Conservation (phyloP, 148 eudicot species). For the Polygonum aviculare region DNA sequence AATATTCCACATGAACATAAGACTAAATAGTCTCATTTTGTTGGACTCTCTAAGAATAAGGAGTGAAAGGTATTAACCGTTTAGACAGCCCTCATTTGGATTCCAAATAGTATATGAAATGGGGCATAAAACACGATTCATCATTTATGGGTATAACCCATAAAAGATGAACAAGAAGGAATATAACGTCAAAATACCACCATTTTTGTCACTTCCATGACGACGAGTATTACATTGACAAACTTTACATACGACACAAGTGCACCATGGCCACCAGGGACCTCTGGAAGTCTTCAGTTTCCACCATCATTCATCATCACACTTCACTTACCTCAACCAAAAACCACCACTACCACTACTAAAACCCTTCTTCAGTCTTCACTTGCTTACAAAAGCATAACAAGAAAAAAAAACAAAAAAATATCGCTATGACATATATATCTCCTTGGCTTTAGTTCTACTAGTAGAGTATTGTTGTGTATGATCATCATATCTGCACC, state of each 20-base stretch:
- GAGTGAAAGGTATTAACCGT: too few relatives aligned
- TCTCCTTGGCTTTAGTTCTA: neutral
- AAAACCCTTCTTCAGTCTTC: neutral
- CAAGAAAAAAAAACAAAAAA: neutral
- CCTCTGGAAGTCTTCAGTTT: neutral
- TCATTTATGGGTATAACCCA: too few relatives aligned
- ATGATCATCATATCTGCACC: neutral
- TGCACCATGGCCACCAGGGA: neutral
- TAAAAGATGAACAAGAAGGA: neutral
- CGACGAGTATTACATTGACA: neutral
- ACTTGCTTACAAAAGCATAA: constrained; percentile 1
- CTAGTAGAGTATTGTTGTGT: neutral
- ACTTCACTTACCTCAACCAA: neutral
- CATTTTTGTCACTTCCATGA: neutral
- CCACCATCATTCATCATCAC: constrained; percentile 8
- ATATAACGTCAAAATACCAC: neutral
- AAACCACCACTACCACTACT: neutral
- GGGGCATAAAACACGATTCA: too few relatives aligned
- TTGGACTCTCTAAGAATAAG: too few relatives aligned
- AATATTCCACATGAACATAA: too few relatives aligned
- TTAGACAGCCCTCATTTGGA: too few relatives aligned
- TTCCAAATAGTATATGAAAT: too few relatives aligned
- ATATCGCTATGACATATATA: neutral
- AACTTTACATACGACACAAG: constrained; percentile 6
- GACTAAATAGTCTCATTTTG: too few relatives aligned